A percentile compares a stretch with the other conserved stretches of the same genome.
Evolutionary conservation across 345 rosid genomes (phyloP).

Genomic region (Gossypium longicalyx): DNA sequence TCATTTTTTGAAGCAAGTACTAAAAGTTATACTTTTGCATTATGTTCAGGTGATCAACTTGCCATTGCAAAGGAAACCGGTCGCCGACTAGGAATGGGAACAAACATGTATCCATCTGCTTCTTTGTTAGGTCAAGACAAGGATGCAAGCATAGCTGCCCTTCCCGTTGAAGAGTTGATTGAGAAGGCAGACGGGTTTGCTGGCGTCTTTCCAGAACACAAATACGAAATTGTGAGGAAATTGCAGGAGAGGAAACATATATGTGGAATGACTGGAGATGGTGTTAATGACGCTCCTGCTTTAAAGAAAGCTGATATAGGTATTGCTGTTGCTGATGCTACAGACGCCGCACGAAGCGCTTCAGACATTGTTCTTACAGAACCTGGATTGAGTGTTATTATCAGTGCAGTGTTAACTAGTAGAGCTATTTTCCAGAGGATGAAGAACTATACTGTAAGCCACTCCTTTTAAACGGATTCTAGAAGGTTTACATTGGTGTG

Average conservation of each 20-base stretch:
- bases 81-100: constrained; percentile 91
- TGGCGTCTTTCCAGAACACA: constrained; percentile 97
- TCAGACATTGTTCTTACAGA: constrained; percentile 73
- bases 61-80: constrained; percentile 97
- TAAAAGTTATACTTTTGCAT: neutral
- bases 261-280: constrained; percentile 96
- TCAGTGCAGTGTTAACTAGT: constrained; percentile 83
- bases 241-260: constrained; percentile 81
- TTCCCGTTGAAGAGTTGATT: constrained; percentile 81
- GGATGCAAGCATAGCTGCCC: constrained; percentile 55
- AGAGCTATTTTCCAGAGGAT: constrained; percentile 91
- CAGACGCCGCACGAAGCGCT: constrained; percentile 88
- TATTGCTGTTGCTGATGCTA: constrained; percentile 90
- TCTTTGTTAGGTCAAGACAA: constrained; percentile 72
- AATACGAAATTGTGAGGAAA: constrained; percentile 92
- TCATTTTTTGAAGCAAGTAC: neutral
- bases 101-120: constrained; percentile 95
- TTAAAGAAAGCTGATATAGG: constrained; percentile 94
- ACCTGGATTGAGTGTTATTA: constrained; percentile 89
- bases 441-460: constrained; percentile 85
- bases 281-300: constrained; percentile 95
- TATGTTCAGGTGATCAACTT: constrained; percentile 56
- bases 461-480: neutral
- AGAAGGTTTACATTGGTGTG: neutral
- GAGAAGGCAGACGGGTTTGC: constrained; percentile 96